Base-by-base conservation (phyloP, 1,284 basidiomycete genomes). In the Pisolithus thermaeus region DNA sequence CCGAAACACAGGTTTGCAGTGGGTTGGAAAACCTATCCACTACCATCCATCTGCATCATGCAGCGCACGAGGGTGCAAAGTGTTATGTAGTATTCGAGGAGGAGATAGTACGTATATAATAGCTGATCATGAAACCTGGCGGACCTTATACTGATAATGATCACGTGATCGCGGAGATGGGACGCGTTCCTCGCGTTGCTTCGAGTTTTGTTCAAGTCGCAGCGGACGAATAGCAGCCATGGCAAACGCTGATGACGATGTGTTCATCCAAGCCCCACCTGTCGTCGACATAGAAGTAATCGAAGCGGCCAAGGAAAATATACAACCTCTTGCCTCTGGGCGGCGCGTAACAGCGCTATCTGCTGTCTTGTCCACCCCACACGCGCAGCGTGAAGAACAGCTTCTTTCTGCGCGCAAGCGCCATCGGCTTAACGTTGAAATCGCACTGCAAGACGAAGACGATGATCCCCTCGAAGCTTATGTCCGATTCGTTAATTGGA, bases 291-390 rank as follows among this genome's bases (percentile, higher is more conserved):
- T 81, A 56, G 87, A 89, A 60, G 71, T 90, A 1, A 74, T 90
- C n/a, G 87, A 90, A 61, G 86, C 86, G 2, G 79, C 85, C 4
- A 90, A 90, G 64, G 87, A 90, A 68, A 90, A 90, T 59, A 86
- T 90, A 37, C 87, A 87, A 62, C 87, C 86, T 43, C 76, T 90
- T 14, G 84, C 83, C 6, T 74, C 78, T 4, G 87, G 87, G 14
- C 76, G 87, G 48, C 77, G 84, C 57, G 87, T 85, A 48, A 87
- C 87, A 8, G 77, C 87, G 0, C 74, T 90, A 47, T 85, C 86
- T 18, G 76, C 79, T 43, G 76, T 89, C 52, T 72, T 90, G 37
- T 70, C 81, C 16, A 90, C 85, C 0, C 88, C 87, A 22, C 85
- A 88, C 63, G 81, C 78, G 1, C 81, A 84, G 57, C 77, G 87